These are phyloP conservation scores for Metarhizium robertsii DNA, from an alignment of 2,329 filamentous ascomycete genomes.

Conservation along the genomic window DNA sequence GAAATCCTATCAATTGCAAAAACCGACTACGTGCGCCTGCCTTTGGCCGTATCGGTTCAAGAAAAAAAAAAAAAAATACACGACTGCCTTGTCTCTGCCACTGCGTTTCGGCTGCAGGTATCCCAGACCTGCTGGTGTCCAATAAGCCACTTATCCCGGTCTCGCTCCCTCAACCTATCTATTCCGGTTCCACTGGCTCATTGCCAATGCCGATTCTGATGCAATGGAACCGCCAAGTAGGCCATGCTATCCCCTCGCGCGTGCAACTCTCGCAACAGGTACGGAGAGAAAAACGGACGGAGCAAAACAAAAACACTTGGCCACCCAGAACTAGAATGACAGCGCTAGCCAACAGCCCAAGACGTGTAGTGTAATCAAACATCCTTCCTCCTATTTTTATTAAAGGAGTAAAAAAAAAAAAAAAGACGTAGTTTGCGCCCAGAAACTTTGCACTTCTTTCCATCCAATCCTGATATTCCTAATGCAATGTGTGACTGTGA, in stretches of 20 bases:
- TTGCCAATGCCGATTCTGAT: not conserved
- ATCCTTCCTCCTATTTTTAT: not conserved
- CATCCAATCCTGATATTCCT: constrained; percentile 4
- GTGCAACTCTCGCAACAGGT: not conserved
- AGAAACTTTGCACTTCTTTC: constrained; percentile 11
- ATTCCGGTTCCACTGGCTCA: not conserved
- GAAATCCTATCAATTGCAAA: too few relatives aligned
- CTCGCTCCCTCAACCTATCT: not conserved
- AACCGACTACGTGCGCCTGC: not conserved
- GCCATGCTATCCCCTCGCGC: not conserved
- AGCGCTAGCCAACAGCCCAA: not conserved
- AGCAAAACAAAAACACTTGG: not conserved
- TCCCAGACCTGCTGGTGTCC: not conserved
- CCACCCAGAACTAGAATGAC: too few relatives aligned
- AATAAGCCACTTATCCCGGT: not conserved
- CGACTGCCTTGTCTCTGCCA: not conserved
- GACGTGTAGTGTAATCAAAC: not conserved
- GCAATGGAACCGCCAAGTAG: not conserved
- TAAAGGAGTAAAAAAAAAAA: not conserved
- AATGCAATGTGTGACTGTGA: constrained; percentile 5
- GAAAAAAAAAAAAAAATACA: not conserved
- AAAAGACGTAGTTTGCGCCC: not conserved
- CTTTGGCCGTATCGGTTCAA: not conserved
- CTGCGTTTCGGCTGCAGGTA: not conserved
- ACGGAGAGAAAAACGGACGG: not conserved